phyloP scores from a whole-genome alignment of 495 filamentous ascomycete species.

The Hypomontagnella monticulosa region DNA sequence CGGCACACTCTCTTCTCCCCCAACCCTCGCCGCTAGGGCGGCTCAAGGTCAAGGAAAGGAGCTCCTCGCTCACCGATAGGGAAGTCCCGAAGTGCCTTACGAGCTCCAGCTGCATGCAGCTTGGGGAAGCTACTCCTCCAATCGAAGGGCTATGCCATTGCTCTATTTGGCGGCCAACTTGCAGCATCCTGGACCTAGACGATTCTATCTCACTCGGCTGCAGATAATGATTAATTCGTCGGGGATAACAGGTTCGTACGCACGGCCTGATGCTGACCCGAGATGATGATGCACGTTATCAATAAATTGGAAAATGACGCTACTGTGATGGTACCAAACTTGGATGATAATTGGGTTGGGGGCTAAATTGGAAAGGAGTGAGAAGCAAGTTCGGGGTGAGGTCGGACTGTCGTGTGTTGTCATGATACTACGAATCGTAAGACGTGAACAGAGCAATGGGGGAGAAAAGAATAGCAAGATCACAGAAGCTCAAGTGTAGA shows the following conservation, averaged over 20 bases:
- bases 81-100: slow-evolving; percentile 8
- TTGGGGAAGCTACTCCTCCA: slow-evolving; percentile 9
- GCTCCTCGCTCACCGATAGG: neutral
- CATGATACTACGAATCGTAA: neutral
- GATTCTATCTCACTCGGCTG: slow-evolving; percentile 13
- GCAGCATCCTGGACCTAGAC: slow-evolving; percentile 9
- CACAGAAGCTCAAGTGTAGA: slow-evolving; percentile 16
- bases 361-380: neutral
- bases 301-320: too few species aligned
- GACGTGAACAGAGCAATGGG: too few species aligned
- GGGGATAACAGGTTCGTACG: neutral
- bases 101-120: slow-evolving; percentile 10
- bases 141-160: neutral
- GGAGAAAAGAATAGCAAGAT: neutral
- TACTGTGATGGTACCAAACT: too few species aligned
- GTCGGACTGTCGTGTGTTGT: neutral
- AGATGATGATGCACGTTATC: too few species aligned
- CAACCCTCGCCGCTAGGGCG: neutral
- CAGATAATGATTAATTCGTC: neutral
- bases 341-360: too few species aligned
- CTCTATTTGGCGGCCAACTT: neutral
- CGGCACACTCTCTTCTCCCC: neutral
- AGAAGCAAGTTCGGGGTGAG: too few species aligned
- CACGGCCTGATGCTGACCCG: neutral
- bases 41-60: neutral